phyloP scores from a whole-genome alignment of 1,284 basidiomycete genomes.

The Irpex rosettiformis region DNA sequence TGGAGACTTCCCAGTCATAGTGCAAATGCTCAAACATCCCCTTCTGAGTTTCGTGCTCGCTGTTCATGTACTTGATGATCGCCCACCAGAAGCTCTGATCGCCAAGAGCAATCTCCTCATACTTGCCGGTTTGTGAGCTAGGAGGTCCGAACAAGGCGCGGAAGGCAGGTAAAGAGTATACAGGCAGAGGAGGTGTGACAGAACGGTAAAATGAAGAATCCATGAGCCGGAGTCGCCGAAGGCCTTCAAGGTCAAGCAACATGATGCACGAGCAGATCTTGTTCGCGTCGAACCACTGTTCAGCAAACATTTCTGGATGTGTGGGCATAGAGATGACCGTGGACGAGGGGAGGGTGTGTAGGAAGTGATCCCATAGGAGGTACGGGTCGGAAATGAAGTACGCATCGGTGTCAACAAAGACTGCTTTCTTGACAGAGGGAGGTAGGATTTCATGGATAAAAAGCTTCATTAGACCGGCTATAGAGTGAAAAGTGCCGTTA shows the following conservation, averaged over 20 bases:
- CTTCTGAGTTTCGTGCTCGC: conserved; percentile 16
- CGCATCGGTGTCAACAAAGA: conserved; percentile 47
- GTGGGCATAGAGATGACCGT: conserved; percentile 41
- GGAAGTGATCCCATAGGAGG: conserved; percentile 40
- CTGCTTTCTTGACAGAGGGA: conserved; percentile 35
- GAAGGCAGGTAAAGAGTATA: conserved; percentile 40
- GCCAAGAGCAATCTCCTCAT: conserved; percentile 41
- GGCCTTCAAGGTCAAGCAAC: conserved; percentile 42
- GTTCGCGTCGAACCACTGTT: conserved; percentile 39
- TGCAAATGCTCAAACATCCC: conserved; percentile 39
- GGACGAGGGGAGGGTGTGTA: conserved; percentile 25
- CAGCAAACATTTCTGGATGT: conserved; percentile 37
- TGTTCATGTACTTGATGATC: conserved; percentile 33
- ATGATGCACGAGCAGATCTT: conserved; percentile 48
- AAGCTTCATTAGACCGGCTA: conserved; percentile 44
- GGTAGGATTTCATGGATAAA: conserved; percentile 45
- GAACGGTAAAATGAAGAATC: conserved; percentile 38
- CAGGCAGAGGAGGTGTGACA: conserved; percentile 13
- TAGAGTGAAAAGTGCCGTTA: background rate
- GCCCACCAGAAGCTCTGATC: conserved; percentile 53
- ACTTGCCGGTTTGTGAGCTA: conserved; percentile 32
- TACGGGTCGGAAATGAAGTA: conserved; percentile 43
- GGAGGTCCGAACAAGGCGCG: conserved; percentile 40
- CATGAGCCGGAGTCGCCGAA: conserved; percentile 43
- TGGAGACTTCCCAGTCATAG: conserved; percentile 45